A percentile compares a stretch with the other conserved stretches of the same genome.
Evolutionary conservation across 441 rosid genomes (phyloP).

Genomic region (Hura crepitans): DNA sequence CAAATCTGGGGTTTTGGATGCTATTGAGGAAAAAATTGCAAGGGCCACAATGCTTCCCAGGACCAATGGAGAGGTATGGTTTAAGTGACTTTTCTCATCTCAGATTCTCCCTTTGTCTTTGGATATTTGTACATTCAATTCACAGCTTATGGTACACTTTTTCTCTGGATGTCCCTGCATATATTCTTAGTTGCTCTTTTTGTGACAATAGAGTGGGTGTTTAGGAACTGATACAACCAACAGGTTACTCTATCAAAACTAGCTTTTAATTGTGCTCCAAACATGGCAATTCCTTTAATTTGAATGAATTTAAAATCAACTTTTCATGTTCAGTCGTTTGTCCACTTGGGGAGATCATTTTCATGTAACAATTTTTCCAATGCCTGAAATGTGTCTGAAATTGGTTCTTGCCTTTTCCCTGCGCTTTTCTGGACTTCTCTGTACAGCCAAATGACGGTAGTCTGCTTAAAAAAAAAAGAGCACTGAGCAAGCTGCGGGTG

Average conservation of each 20-base stretch:
- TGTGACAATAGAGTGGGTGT: neutral
- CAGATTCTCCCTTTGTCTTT: neutral
- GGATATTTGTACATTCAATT: neutral
- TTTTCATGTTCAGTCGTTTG: neutral
- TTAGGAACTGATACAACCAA: neutral
- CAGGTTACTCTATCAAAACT: neutral
- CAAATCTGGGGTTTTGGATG: slow-evolving; percentile 44
- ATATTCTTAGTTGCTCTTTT: neutral
- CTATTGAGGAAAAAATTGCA: slow-evolving; percentile 61
- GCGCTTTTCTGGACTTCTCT: neutral
- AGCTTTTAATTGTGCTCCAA: neutral
- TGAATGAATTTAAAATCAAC: neutral
- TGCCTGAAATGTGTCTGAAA: neutral
- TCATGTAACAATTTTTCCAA: neutral
- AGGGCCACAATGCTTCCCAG: slow-evolving; percentile 52
- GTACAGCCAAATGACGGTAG: neutral
- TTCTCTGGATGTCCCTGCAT: no score
- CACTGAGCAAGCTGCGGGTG: neutral
- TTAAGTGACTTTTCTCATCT: neutral
- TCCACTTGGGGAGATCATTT: neutral
- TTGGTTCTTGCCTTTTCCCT: neutral
- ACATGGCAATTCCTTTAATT: neutral
- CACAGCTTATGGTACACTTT: neutral
- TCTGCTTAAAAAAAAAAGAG: neutral
- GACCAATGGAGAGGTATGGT: slow-evolving; percentile 47